Base-by-base conservation (phyloP, 1,284 basidiomycete genomes). In the Boletus semigastroideus region DNA sequence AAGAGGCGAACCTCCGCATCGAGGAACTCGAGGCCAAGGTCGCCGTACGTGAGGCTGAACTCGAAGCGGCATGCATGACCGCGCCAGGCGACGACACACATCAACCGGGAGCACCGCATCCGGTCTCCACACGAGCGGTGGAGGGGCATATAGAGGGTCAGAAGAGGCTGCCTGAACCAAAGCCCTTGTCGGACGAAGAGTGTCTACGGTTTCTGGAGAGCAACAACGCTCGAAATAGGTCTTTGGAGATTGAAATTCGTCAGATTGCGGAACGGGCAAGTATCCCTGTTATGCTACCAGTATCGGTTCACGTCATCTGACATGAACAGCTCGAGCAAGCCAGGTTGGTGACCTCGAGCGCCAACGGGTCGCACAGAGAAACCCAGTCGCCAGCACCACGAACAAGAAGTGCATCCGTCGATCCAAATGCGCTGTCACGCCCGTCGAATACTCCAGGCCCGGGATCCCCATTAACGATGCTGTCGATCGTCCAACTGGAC, bases 41-140 rank as follows among this genome's bases (percentile, higher is more conserved):
- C 5, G 79, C 83, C 0, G 73, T 74, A 7, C 73, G 82, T 20
- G 84, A 85, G 40, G 75, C 76, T 0, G 79, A 83, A 53, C 69
- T 85, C 5, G 77, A 79, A 55, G 61, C n/a, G n/a, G n/a, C 59
- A 1, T 72, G 68, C 47, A 54, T 74, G 6, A 53, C 22, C 10
- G 55, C 49, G 8, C 48, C 48, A 4, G 41, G 46, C 8, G 45
- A 40, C 5, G 8, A 14, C 6, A 59, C 50, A 12, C 17, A 16
- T 36, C 54, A 42, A 25, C 25, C 36, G 25, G 38, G 11, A 19
- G 53, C 46, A 30, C 41, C 14, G 6, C 17, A 19, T 13, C 6
- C 19, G 20, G n/a, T 13, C 22, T 3, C 30, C 12, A 16, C n/a
- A 0, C 45, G 30, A 9, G 30, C 28, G 1, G 16, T 46, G 10